Percentiles rank a stretch among this genome's conserved stretches.
Conservation (phyloP, 2,329 filamentous ascomycete genomes). For the Ophiostoma triangulosporum region DNA sequence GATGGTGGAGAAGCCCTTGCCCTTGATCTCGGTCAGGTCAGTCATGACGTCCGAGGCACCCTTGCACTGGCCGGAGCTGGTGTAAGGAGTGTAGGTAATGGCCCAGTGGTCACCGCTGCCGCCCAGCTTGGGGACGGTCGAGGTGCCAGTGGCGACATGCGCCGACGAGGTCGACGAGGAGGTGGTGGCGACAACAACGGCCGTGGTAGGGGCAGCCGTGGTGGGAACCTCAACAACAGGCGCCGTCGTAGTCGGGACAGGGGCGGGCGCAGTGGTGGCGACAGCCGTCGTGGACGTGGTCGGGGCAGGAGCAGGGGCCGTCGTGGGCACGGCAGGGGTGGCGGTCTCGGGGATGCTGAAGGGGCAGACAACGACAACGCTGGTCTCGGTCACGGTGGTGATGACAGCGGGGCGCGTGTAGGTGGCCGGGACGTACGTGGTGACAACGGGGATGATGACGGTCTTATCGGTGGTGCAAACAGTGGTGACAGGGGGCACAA, state of each 20-base stretch:
- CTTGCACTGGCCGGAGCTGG: slow-evolving; percentile 50
- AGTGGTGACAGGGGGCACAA: slow-evolving; percentile 51
- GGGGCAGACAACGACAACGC: slow-evolving; percentile 58
- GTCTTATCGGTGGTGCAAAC: slow-evolving; percentile 37
- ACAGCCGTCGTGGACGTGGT: slow-evolving; percentile 21
- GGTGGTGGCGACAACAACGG: slow-evolving; percentile 16
- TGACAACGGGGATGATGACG: slow-evolving; percentile 49
- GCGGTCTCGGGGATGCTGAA: slow-evolving; percentile 32
- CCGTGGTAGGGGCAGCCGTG: slow-evolving; percentile 7
- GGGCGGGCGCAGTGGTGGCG: slow-evolving; percentile 25
- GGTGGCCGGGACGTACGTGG: slow-evolving; percentile 52
- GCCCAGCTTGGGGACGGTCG: slow-evolving; percentile 18
- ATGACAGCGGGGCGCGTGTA: slow-evolving; percentile 56
- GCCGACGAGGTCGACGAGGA: slow-evolving; percentile 13
- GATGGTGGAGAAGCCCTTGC: slow-evolving; percentile 53
- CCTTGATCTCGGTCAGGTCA: slow-evolving; percentile 51
- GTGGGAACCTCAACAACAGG: slow-evolving; percentile 14
- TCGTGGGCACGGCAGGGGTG: slow-evolving; percentile 17
- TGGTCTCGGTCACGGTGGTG: slow-evolving; percentile 56
- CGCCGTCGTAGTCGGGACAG: background rate
- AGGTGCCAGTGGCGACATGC: slow-evolving; percentile 16
- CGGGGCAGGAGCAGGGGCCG: slow-evolving; percentile 9
- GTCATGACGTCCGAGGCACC: slow-evolving; percentile 36
- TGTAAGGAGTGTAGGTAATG: slow-evolving; percentile 72
- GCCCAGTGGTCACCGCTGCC: slow-evolving; percentile 47